phyloP scores from a whole-genome alignment of 2,329 filamentous ascomycete genomes.

The Endothia cerciana region DNA sequence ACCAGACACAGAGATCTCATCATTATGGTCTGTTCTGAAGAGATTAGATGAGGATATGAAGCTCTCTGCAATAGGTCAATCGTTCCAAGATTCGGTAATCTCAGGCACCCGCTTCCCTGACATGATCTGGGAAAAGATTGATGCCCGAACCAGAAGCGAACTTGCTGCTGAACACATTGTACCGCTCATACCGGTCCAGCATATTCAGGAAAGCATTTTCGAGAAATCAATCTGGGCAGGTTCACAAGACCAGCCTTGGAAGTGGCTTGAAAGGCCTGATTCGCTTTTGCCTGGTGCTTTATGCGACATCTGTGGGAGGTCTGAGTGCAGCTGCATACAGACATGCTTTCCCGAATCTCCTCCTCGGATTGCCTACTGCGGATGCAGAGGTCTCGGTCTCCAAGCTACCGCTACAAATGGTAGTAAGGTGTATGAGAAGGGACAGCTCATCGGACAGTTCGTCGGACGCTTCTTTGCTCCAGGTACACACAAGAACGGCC shows the following conservation, averaged over 20 bases:
- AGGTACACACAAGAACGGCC: not conserved
- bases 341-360: not conserved
- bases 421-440: not conserved
- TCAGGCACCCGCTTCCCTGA: not conserved
- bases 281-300: not conserved
- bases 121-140: not conserved
- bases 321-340: not conserved
- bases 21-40: no score
- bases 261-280: not conserved
- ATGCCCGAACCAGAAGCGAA: not conserved
- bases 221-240: not conserved
- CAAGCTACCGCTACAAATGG: not conserved
- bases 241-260: not conserved
- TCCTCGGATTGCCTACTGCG: not conserved
- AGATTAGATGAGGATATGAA: no score
- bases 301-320: not conserved
- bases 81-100: not conserved
- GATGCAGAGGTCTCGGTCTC: not conserved
- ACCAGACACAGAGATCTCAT: no score
- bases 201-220: not conserved
- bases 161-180: not conserved
- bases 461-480: not conserved
- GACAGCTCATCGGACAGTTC: not conserved
- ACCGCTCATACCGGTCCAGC: not conserved
- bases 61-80: not conserved